Evolutionary conservation across 1,284 basidiomycete genomes (phyloP), one percentile per base, ranked within the genome.

Genomic region (Agroathelia rolfsii): DNA sequence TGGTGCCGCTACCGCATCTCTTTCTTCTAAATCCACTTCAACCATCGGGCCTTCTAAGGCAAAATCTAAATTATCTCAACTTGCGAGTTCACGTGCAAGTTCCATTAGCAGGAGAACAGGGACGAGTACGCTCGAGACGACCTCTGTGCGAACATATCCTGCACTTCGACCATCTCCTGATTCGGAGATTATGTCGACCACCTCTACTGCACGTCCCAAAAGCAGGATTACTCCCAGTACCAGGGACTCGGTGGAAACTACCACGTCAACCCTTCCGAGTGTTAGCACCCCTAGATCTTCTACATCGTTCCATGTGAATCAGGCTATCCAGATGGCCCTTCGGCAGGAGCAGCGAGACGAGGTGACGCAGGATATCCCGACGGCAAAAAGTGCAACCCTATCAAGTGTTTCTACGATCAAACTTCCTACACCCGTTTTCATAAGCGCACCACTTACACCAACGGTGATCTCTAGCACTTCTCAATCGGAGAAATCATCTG

Each of bases 71-170:
- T 53, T 81, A n/a, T 71, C 72, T 3, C 57, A 62, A 28, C 52
- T 80, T 11, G 75, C 79, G 7, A 76, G 67, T 42, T 76, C 73
- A 0, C 61, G 71, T 25, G 59, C 65, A 6, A 69, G 59, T 29
- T 61, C 59, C 17, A 50, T 62, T 14, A 64, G 62, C 37, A 55
- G 61, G 47, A 69, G 64, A 43, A 71, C 72, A 18, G 52, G 61
- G 18, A 58, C 66, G 5, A 58, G 61, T 24, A 66, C 60, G 12
- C 55, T 66, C 24, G 60, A 69, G 15, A 58, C 67, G 0, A 68
- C 67, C 2, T 74, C 78, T 13, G 61, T 74, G 9, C 68, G 72
- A 43, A 83, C 80, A 4, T 82, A 76, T 48, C 74, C 79, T 13
- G 61, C 49, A 5, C 57, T 83, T 38, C 71, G 80, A 18, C 81